Percentiles rank a stretch among this genome's conserved stretches.
Conservation (phyloP, 2,329 filamentous ascomycete species). For the Leptoxyphium fumago region DNA sequence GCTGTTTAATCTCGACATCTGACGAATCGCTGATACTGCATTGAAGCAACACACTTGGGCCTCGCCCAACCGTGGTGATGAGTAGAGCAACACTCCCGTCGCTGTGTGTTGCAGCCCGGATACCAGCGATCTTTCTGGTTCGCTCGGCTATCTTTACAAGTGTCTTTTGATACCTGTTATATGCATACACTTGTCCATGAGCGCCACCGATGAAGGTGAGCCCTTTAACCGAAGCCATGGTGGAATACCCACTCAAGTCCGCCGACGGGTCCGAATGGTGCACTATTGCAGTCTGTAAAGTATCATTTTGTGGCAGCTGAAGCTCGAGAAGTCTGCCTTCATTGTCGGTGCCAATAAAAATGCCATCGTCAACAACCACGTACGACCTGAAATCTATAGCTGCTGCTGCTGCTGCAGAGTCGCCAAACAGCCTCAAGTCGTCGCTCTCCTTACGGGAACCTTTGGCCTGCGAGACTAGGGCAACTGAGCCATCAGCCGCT, state of each 20-base stretch:
- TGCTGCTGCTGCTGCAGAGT: slow-evolving; percentile 20
- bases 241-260: slow-evolving; percentile 34
- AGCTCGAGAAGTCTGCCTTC: slow-evolving; percentile 40
- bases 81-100: slow-evolving; percentile 18
- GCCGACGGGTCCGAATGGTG: slow-evolving; percentile 5
- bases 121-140: slow-evolving; percentile 25
- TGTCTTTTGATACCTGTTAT: slow-evolving; percentile 8
- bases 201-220: slow-evolving; percentile 33
- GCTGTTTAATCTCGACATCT: neutral
- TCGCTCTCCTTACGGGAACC: neutral
- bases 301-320: slow-evolving; percentile 6
- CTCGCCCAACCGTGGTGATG: slow-evolving; percentile 23
- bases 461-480: slow-evolving; percentile 16
- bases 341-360: slow-evolving; percentile 44
- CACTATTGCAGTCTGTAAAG: neutral
- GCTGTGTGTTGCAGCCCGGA: slow-evolving; percentile 18
- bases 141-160: slow-evolving; percentile 16
- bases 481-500: slow-evolving; percentile 63
- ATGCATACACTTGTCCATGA: slow-evolving; percentile 29
- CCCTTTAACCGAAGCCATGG: slow-evolving; percentile 25
- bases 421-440: neutral
- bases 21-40: neutral
- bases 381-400: slow-evolving; percentile 41
- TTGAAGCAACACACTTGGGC: neutral
- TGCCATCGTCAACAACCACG: slow-evolving; percentile 41